Evolutionary conservation across 176 grass and related monocot genomes (phyloP).

Genomic region (Aegilops speltoides): DNA sequence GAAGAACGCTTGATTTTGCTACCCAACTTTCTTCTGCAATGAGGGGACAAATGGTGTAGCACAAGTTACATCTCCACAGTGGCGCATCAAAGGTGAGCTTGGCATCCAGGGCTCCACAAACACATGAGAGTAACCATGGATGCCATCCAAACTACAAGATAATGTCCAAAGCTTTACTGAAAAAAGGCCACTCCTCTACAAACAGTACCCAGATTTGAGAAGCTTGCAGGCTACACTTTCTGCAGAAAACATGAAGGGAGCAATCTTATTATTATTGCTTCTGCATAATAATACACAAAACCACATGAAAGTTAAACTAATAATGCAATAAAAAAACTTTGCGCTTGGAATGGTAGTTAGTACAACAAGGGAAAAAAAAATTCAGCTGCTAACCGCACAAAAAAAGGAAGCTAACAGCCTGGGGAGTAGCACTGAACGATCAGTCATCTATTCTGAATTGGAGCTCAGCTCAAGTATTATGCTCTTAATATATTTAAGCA

Average conservation of each 20-base stretch:
- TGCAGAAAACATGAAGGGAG: slow-evolving; percentile 42
- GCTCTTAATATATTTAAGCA: slow-evolving; percentile 26
- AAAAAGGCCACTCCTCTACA: not conserved
- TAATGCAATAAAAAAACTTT: slow-evolving; percentile 2
- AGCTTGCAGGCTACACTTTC: slow-evolving; percentile 10
- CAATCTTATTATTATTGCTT: slow-evolving; percentile 13
- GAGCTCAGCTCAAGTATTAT: not conserved
- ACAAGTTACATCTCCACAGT: slow-evolving; percentile 31
- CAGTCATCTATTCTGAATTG: slow-evolving; percentile 6
- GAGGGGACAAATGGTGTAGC: slow-evolving; percentile 31
- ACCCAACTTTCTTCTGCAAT: slow-evolving; percentile 30
- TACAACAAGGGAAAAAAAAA: not conserved
- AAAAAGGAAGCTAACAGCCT: not conserved
- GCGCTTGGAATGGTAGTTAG: not conserved
- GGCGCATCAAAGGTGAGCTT: slow-evolving; percentile 4
- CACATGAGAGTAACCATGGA: slow-evolving; percentile 33
- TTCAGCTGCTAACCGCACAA: not conserved
- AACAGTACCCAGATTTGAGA: slow-evolving; percentile 15
- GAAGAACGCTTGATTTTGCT: slow-evolving; percentile 26
- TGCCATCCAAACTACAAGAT: slow-evolving; percentile 31
- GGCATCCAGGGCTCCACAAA: slow-evolving; percentile 32
- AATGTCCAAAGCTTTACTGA: slow-evolving; percentile 23
- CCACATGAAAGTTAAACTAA: not conserved
- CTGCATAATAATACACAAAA: not conserved
- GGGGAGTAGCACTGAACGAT: not conserved